Base-by-base conservation (phyloP, 2,329 filamentous ascomycete genomes). In the Sarocladium kiliense region DNA sequence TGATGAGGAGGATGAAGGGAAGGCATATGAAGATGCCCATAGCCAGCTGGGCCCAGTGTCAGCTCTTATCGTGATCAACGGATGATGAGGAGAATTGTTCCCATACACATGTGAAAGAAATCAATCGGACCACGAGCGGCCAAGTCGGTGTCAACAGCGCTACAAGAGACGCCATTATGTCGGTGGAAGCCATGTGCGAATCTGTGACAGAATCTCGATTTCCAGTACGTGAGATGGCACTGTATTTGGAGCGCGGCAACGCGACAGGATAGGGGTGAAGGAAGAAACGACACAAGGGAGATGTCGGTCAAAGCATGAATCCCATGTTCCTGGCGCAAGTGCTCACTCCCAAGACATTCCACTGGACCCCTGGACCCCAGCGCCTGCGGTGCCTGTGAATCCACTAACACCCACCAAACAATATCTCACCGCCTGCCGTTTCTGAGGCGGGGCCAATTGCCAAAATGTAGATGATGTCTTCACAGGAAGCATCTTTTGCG, bases 1-100 rank as follows among this genome's bases (percentile, higher is more conserved):
- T 58, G 56, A 83, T 70, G 27, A 82, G 65, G n/a, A 72, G 64
- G 27, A 74, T 56, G 27, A 80, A 65, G 2, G 80, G 80, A 0
- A 77, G 57, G 41, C 75, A 68, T 42, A 79, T 73, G 10, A 76
- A 65, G 0, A 80, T 64, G 34, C 77, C 75, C 21, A 80, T 66
- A 2, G 67, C 67, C 53, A 75, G 66, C 76, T 79, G 54, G 57
- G 57, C 55, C 21, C 39, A 30, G 32, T 19, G 53, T 58, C 45
- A 55, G 25, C 19, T 18, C 9, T n/a, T 47, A 50, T 54, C 37
- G 30, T 45, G 34, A 26, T 45, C 25, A 26, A 25, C 47, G 30
- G 25, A 44, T 3, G 39, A 41, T 34, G 45, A 21, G 30, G 56
- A 14, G 25, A 27, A 16, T 44, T 23, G 41, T 36, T 42, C 36